These are phyloP conservation scores for Paulinella micropora DNA, from an alignment of 78 protist genomes.

Conservation along the genomic window DNA sequence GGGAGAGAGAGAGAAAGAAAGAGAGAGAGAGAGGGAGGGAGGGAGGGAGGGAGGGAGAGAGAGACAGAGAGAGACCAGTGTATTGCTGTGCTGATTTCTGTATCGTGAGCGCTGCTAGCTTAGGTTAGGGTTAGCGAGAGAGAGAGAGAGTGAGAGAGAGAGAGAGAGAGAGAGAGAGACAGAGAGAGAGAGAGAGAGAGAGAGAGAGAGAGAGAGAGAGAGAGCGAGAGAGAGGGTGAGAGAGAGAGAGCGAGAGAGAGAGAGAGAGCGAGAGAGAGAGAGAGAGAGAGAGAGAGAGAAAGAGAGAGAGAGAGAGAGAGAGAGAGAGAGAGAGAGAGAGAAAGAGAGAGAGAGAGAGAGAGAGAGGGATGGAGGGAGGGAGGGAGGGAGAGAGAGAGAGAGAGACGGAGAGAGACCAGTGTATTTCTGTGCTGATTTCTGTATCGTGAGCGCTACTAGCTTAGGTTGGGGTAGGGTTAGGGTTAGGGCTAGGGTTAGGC, in stretches of 20 bases:
- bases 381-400: neutral
- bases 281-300: neutral
- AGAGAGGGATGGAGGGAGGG: neutral
- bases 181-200: neutral
- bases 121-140: neutral
- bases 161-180: neutral
- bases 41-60: neutral
- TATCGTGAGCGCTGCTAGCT: too few relatives aligned
- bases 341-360: neutral
- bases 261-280: neutral
- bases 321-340: neutral
- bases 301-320: neutral
- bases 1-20: neutral
- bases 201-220: neutral
- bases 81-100: too few relatives aligned
- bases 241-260: neutral
- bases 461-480: neutral
- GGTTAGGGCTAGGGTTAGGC: too few relatives aligned
- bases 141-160: neutral
- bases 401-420: constrained; percentile 12
- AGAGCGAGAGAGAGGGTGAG: neutral
- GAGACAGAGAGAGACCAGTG: neutral
- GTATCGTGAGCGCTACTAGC: constrained; percentile 64
- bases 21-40: neutral
- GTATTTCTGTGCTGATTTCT: constrained; percentile 62